Evolutionary conservation across 2,329 filamentous ascomycete genomes (phyloP).

Genomic region (Calonectria fujianensis): DNA sequence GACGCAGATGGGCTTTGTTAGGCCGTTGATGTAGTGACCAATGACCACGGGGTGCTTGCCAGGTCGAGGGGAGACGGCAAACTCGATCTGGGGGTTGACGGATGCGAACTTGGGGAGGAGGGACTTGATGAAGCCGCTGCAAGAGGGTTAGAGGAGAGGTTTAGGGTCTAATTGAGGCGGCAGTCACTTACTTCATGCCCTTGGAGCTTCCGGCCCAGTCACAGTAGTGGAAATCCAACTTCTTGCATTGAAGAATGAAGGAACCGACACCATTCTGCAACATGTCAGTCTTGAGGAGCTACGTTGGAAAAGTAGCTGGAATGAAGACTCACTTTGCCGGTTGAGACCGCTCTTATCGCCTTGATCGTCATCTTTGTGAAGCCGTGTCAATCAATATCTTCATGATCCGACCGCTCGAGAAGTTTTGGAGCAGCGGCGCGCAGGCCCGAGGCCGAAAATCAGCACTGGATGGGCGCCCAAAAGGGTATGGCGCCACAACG

Average conservation of each 20-base stretch:
- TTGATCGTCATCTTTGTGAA: constrained; percentile 72
- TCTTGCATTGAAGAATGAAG: constrained; percentile 98
- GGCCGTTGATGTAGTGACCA: constrained; percentile 94
- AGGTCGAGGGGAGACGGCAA: constrained; percentile 93
- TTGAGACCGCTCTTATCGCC: constrained; percentile 71
- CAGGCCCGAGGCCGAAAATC: constrained; percentile 52
- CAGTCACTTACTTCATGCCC: constrained; percentile 87
- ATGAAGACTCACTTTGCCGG: constrained; percentile 69
- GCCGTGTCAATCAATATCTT: constrained; percentile 54
- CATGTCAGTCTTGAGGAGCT: constrained; percentile 43
- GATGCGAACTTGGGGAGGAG: constrained; percentile 86
- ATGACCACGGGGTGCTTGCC: constrained; percentile 91
- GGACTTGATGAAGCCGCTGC: constrained; percentile 86
- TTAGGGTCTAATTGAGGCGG: neutral
- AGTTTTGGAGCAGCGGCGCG: constrained; percentile 45
- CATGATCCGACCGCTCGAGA: constrained; percentile 52
- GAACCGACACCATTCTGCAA: constrained; percentile 93
- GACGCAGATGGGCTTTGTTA: constrained; percentile 90
- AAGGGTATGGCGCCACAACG: constrained; percentile 53
- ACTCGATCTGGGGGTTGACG: constrained; percentile 90
- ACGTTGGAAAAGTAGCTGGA: neutral
- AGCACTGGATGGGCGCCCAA: constrained; percentile 46
- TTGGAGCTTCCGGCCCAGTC: constrained; percentile 94
- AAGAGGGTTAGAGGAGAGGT: constrained; percentile 52
- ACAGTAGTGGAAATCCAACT: constrained; percentile 97